Conservation (phyloP, 2,329 filamentous ascomycete genomes). For the Penicillium sp. region DNA sequence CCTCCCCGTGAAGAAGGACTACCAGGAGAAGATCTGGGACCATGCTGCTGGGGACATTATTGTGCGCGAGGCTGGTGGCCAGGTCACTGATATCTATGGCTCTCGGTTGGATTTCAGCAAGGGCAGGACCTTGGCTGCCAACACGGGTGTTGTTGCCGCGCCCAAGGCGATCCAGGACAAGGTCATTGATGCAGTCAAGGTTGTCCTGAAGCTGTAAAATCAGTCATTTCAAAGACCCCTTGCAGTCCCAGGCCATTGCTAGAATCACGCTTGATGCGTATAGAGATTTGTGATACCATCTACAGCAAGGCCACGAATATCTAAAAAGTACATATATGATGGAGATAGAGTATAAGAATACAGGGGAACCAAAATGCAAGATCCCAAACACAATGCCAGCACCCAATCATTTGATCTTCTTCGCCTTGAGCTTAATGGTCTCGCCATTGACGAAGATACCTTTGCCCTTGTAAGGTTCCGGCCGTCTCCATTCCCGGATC, state of each 20-base stretch:
- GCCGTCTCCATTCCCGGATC: conserved; percentile 80
- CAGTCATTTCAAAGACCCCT: conserved; percentile 4
- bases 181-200: conserved; percentile 76
- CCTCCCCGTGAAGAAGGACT: conserved; percentile 75
- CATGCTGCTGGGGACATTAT: conserved; percentile 93
- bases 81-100: conserved; percentile 84
- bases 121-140: conserved; percentile 77
- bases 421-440: conserved; percentile 96
- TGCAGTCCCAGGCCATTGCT: too few relatives aligned
- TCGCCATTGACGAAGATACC: conserved; percentile 97
- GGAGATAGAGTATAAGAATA: conserved; percentile 18
- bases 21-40: conserved; percentile 99
- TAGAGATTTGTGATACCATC: conserved; percentile 34
- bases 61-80: conserved; percentile 85
- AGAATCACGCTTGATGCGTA: conserved; percentile 28
- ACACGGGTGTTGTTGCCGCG: conserved; percentile 91
- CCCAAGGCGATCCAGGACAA: conserved; percentile 67
- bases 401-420: conserved; percentile 75
- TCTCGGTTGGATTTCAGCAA: conserved; percentile 78
- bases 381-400: conserved; percentile 24
- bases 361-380: conserved; percentile 22
- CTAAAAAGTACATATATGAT: conserved; percentile 15
- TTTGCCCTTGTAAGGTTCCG: conserved; percentile 99
- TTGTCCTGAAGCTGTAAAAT: conserved; percentile 56
- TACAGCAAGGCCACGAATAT: conserved; percentile 17